Base-by-base conservation (phyloP, 345 rosid species). In the Nephelium lappaceum region DNA sequence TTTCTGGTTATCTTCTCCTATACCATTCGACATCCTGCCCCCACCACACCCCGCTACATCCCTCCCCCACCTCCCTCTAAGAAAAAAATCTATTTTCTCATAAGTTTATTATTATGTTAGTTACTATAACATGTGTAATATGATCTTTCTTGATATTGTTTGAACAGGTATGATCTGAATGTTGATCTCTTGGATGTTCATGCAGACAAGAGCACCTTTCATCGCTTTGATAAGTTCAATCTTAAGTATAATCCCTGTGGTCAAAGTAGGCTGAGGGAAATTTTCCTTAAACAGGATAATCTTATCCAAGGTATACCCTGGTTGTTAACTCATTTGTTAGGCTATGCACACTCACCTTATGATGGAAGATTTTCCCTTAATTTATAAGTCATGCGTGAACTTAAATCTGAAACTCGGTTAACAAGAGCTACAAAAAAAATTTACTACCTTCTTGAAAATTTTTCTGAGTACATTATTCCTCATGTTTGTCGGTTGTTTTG, bases 181-280 rank as follows among this genome's bases (percentile, higher is more conserved):
- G 98, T 97, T 80, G 98, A 94, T 81, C 98, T 97, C 81, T 85
- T 97, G 88, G 99, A 97, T 86, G 99, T 97, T 82, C 99, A 97
- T 66, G 99, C 98, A 43, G 98, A 94, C 91, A 97, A 97, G 87
- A 97, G 98, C 86, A 97, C 99, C 23, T 94, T 97, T 84, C 99
- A 97, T 83, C 98, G 99, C 25, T 97, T 97, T 88, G 99, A 94
- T 80, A 97, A 97, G 91, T 94, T 97, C 85, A 97, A 97, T 79
- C 97, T 97, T 16, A 97, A 97, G 89, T 97, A 97, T 73, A 97
- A 97, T 88, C 99, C 99, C 31, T 97, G 99, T 75, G 99, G 99
- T 74, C 99, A 97, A 85, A 97, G 99, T 88, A 89, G 99, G 85
- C 98, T 97, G 42, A 89, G 99, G 88, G 99, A 97, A 83, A 97